Conservation (phyloP, 2,329 filamentous ascomycete species). For the Colletotrichum lupini region DNA sequence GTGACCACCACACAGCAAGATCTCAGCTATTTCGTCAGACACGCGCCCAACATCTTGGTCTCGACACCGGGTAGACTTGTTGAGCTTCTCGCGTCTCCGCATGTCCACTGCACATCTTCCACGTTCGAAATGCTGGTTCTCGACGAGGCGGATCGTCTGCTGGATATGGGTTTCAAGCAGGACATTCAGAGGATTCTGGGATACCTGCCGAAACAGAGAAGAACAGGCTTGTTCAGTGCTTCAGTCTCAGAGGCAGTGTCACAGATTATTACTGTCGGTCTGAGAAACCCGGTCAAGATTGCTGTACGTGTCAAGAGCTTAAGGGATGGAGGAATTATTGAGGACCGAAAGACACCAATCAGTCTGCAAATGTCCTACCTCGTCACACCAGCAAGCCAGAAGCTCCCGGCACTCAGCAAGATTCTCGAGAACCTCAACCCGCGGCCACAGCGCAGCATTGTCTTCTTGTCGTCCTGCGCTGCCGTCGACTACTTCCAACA, state of each 20-base stretch:
- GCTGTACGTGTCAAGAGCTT: conserved; percentile 87
- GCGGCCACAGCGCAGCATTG: conserved; percentile 83
- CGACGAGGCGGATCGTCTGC: conserved; percentile 91
- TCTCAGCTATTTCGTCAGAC: conserved; percentile 83
- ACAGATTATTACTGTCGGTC: conserved; percentile 89
- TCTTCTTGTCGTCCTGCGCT: conserved; percentile 94
- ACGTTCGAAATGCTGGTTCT: conserved; percentile 93
- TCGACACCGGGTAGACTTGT: conserved; percentile 91
- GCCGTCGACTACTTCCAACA: conserved; percentile 95
- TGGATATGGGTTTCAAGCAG: conserved; percentile 94
- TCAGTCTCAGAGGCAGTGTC: conserved; percentile 96
- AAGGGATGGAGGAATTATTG: conserved; percentile 71
- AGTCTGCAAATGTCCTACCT: conserved; percentile 94
- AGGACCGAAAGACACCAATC: conserved; percentile 90
- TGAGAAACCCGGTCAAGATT: conserved; percentile 95
- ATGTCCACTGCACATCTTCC: conserved; percentile 88
- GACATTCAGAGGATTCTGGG: conserved; percentile 88
- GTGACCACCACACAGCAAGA: conserved; percentile 85
- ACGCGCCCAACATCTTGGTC: conserved; percentile 88
- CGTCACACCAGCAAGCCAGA: conserved; percentile 79
- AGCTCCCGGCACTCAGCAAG: conserved; percentile 78
- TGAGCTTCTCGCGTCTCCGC: conserved; percentile 85
- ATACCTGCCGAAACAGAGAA: conserved; percentile 88
- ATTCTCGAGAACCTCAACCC: conserved; percentile 78
- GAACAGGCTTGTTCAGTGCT: conserved; percentile 94